Conservation (phyloP, 768 basidiomycete species). For the Boletus patriciae region DNA sequence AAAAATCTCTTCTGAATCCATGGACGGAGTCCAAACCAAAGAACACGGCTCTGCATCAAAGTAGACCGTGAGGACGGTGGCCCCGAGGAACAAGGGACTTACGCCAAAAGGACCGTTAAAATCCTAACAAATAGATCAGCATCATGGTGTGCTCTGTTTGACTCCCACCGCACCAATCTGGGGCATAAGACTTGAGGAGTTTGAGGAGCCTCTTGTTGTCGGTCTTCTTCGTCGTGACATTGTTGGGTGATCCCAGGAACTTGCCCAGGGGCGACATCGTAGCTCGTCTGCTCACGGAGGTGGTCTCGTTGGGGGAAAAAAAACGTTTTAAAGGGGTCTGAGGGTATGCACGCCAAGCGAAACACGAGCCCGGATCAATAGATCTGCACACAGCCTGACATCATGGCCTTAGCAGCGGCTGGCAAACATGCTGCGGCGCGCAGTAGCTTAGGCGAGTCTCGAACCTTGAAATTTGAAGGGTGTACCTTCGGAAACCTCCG, state of each 20-base stretch:
- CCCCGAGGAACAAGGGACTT: constrained; percentile 22
- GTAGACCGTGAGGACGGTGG: background rate
- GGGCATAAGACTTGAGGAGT: constrained; percentile 63
- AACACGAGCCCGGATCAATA: background rate
- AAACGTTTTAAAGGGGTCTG: background rate
- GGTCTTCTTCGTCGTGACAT: constrained; percentile 15
- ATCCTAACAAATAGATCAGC: constrained; percentile 45
- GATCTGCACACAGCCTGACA: background rate
- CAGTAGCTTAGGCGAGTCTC: too few species aligned
- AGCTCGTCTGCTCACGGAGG: background rate
- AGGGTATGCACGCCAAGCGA: background rate
- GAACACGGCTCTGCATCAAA: constrained; percentile 51
- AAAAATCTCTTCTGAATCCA: constrained; percentile 78
- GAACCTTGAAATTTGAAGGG: too few species aligned
- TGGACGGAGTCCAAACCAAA: constrained; percentile 62
- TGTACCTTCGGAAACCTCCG: too few species aligned
- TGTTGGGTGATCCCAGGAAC: constrained; percentile 7
- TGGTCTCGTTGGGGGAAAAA: background rate
- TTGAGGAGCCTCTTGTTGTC: constrained; percentile 35
- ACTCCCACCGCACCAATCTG: constrained; percentile 62
- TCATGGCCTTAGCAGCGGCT: too few species aligned
- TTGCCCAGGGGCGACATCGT: constrained; percentile 16
- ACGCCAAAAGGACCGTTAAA: constrained; percentile 68
- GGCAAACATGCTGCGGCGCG: background rate
- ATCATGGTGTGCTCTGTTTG: background rate